Base-by-base conservation (phyloP, 2,329 filamentous ascomycete genomes). In the Cryphonectria radicalis region DNA sequence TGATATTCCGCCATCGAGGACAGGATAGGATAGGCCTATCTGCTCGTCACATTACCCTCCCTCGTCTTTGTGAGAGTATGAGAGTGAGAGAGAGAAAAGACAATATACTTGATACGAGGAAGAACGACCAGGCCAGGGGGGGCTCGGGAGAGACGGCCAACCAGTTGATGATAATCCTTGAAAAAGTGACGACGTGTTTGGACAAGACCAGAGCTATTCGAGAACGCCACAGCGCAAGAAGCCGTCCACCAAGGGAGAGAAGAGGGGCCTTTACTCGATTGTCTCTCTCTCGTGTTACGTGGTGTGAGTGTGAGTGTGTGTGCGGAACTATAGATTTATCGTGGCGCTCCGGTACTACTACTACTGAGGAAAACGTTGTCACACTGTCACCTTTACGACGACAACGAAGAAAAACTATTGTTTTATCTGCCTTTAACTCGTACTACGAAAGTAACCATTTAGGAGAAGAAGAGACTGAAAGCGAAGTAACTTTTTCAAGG, bases 151-250 rank as follows among this genome's bases (percentile, higher is more conserved):
- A n/a, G 6, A 50, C 46, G 46, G 46, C 46, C 19, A 50, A 50
- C 22, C 46, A 50, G 2, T 8, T 50, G 43, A 50, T 19, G 43
- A 50, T 28, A 11, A 19, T 17, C 63, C 40, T 67, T 53, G 64
- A 69, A 35, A 28, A 63, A 59, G 17, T 50, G 43, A 63, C 57
- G 17, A 40, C 37, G 10, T 40, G 1, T 40, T 40, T 40, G 35
- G 42, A 53, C 73, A 11, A 11, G 73, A 73, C 37, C 70, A 75
- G 22, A 65, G 67, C 46, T 50, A 50, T 22, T 60, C 70, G 70
- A 70, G 32, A 75, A 74, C 42, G 75, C 74, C 60, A 76, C 76
- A 66, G 74, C 74, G 68, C 68, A 72, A 50, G 63, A 66, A 72
- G 70, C 70, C 70, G 70, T 72, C 50, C 59, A 46, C 67, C 17